Base-by-base conservation (phyloP, 169 alveolate genomes). In the Eimeria zaria region DNA sequence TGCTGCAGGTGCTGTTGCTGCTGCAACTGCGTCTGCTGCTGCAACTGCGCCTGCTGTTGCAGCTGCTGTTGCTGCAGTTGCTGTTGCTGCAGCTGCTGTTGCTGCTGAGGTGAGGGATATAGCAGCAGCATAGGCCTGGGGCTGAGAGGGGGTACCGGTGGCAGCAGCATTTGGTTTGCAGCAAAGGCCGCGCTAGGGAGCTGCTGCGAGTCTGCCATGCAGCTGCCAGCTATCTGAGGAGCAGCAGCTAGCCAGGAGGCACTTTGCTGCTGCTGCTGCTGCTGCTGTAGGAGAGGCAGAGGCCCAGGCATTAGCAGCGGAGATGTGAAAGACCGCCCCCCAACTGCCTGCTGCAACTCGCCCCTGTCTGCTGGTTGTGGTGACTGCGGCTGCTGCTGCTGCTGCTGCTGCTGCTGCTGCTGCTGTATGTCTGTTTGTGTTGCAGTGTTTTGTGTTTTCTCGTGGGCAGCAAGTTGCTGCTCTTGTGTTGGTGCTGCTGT, bases 401-500 rank as follows among this genome's bases (percentile, higher is more conserved):
- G 46, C 33, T 80, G 89, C 69, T 44, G 89, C 44, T 51, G 89
- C 89, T 80, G 64, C 71, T 51, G 36, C 89, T 80, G 89, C 73
- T 48, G 89, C 71, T 48, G 71, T 46, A 11, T 36, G 20, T 46
- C 69, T 80, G 46, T 51, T 36, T 80, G 69, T 48, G 48, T 11
- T 12, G 41, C 81, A 67, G 46, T 18, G 78, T 14, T 67, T 16
- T 71, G 81, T 0, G 81, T 0, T 30, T 71, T 30, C 46, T 20
- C 16, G 46, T 39, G 14, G 0, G 14, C 81, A 27, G 41, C 12
- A 14, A 6, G 41, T 46, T 71, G 81, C 81, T 39, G 81, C n/a
- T 71, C 46, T 16, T 71, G 53, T 71, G 48, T 1, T 30, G 41
- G 14, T 14, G 69, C 69, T 22, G n/a, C 69, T 22, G 22, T 64